phyloP scores from a whole-genome alignment of 2,329 filamentous ascomycete species.

The Curvularia lunata region DNA sequence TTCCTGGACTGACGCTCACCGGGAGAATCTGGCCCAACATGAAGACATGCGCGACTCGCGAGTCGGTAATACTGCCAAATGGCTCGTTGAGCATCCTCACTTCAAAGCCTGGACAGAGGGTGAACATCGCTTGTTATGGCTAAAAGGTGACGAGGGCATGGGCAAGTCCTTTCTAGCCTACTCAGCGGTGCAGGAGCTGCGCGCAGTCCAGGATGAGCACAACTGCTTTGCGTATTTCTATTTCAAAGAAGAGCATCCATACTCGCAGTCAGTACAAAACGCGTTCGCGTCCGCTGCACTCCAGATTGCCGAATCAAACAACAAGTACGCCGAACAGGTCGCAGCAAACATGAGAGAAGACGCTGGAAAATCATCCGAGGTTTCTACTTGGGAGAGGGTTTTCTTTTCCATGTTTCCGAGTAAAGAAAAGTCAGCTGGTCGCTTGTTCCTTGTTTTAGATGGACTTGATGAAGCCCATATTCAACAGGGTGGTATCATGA shows the following conservation, averaged over 20 bases:
- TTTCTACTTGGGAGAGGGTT: not conserved
- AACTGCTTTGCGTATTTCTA: slow-evolving; percentile 44
- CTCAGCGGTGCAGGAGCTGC: not conserved
- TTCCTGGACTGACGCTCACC: not conserved
- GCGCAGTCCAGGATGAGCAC: not conserved
- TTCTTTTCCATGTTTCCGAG: slow-evolving; percentile 3
- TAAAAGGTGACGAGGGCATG: slow-evolving; percentile 3
- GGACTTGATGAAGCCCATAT: slow-evolving; percentile 7
- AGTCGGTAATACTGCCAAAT: not conserved
- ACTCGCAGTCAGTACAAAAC: slow-evolving; percentile 27
- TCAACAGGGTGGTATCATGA: not conserved
- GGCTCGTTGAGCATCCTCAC: not conserved
- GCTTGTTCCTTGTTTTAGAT: slow-evolving; percentile 1
- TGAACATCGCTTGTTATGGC: not conserved
- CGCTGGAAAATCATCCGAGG: slow-evolving; percentile 8
- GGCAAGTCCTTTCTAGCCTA: slow-evolving; percentile 7
- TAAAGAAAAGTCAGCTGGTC: not conserved
- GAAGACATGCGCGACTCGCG: not conserved
- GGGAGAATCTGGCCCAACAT: not conserved
- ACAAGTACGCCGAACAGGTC: slow-evolving; percentile 39
- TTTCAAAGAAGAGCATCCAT: slow-evolving; percentile 46
- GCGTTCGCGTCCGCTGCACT: slow-evolving; percentile 38
- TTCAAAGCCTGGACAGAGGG: slow-evolving; percentile 2
- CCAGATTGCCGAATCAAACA: slow-evolving; percentile 42
- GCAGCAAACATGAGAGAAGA: slow-evolving; percentile 36